Evolutionary conservation across 148 eudicot genomes (phyloP).

Genomic region (Chenopodium suecicum): DNA sequence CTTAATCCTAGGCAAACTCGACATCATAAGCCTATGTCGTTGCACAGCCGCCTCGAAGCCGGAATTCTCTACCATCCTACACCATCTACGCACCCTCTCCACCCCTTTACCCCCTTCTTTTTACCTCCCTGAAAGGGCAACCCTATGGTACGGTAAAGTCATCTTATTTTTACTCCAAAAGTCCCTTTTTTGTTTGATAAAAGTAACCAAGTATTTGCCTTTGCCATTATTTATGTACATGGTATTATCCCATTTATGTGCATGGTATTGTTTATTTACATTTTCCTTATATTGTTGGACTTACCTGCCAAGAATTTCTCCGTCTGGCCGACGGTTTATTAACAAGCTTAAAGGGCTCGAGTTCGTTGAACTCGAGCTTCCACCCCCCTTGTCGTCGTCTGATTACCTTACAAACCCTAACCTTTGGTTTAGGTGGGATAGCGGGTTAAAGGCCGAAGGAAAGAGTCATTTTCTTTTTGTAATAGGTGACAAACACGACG

Average conservation of each 20-base stretch:
- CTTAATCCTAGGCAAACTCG: neutral
- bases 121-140: neutral
- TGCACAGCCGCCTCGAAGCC: neutral
- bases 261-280: neutral
- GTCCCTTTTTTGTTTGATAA: neutral
- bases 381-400: neutral
- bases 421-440: neutral
- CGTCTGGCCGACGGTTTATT: neutral
- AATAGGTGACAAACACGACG: neutral
- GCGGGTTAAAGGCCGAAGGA: neutral
- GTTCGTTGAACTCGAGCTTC: neutral
- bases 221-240: neutral
- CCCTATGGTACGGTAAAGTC: neutral
- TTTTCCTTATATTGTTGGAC: neutral
- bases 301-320: neutral
- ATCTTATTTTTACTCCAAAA: neutral
- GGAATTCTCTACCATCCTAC: neutral
- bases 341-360: neutral
- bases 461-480: neutral
- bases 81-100: neutral
- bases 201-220: neutral
- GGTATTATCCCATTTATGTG: neutral
- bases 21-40: neutral
- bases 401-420: neutral
- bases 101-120: neutral